Conservation (phyloP, 176 grass and related monocot species). For the Bothriochloa decipiens region DNA sequence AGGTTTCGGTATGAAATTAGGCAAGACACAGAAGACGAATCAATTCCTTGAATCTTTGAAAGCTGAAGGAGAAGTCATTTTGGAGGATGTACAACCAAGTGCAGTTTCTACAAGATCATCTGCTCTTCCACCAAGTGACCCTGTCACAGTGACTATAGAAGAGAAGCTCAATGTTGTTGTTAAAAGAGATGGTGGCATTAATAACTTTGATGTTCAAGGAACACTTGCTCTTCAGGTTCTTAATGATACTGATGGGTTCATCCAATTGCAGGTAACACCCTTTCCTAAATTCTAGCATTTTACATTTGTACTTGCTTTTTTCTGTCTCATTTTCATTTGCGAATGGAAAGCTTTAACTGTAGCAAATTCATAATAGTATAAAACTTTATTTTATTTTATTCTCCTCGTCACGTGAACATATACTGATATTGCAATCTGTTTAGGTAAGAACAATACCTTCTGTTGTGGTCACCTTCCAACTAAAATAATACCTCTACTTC, state of each 20-base stretch:
- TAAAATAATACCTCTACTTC: not conserved
- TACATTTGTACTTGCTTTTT: not conserved
- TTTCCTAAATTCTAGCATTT: slow-evolving; percentile 4
- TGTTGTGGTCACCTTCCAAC: slow-evolving; percentile 4
- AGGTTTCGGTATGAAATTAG: slow-evolving; percentile 89
- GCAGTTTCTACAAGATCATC: slow-evolving; percentile 43
- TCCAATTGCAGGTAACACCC: slow-evolving; percentile 70
- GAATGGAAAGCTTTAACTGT: not conserved
- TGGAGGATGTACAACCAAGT: slow-evolving; percentile 75
- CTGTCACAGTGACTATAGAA: slow-evolving; percentile 79
- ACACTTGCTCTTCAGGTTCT: slow-evolving; percentile 86
- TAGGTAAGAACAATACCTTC: not conserved
- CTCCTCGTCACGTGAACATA: not conserved
- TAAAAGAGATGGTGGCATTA: slow-evolving; percentile 82
- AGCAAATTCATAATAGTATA: not conserved
- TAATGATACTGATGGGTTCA: slow-evolving; percentile 80
- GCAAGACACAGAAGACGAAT: slow-evolving; percentile 79
- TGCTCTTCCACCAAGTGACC: slow-evolving; percentile 64
- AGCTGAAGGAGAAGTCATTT: slow-evolving; percentile 90
- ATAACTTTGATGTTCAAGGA: slow-evolving; percentile 81
- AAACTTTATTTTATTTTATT: not conserved
- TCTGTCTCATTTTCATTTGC: not conserved
- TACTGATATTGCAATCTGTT: not conserved
- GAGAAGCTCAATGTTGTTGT: slow-evolving; percentile 73
- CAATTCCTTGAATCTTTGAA: slow-evolving; percentile 88